Evolutionary conservation across 176 grass and related monocot species (phyloP).

Genomic region (Saccharum spontaneum): DNA sequence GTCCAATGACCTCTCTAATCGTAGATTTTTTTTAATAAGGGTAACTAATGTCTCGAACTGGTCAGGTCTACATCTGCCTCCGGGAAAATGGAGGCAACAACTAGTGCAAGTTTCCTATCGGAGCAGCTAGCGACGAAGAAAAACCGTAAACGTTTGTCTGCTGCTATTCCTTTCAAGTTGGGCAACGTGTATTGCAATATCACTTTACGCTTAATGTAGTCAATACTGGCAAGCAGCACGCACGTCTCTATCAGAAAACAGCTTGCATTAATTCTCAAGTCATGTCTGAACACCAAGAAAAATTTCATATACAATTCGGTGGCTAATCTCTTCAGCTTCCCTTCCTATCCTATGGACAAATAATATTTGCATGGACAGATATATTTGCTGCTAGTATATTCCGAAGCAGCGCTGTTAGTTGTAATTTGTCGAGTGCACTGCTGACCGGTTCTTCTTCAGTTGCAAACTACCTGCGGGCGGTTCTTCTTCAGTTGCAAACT

Average conservation of each 20-base stretch:
- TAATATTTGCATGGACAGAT: neutral
- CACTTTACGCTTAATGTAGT: constrained; percentile 14
- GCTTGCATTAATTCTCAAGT: neutral
- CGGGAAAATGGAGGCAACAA: neutral
- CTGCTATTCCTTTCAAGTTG: constrained; percentile 6
- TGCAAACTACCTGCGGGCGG: neutral
- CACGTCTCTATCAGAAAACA: constrained; percentile 2
- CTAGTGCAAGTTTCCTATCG: neutral
- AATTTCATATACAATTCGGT: neutral
- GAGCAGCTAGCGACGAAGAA: neutral
- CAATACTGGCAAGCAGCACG: constrained; percentile 13
- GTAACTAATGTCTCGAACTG: neutral
- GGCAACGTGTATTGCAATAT: constrained; percentile 23
- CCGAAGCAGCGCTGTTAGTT: too few relatives aligned
- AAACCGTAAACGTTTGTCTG: constrained; percentile 27
- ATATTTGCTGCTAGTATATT: neutral
- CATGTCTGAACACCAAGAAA: neutral
- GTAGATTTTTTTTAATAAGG: neutral
- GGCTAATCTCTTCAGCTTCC: neutral
- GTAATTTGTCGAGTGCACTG: neutral
- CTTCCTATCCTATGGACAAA: neutral
- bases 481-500: constrained; percentile 1
- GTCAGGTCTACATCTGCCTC: constrained; percentile 13
- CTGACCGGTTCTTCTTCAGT: neutral
- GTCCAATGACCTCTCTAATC: neutral